A percentile compares a stretch with the other conserved stretches of the same genome.
Evolutionary conservation across 164 flowering plant species (phyloP).

Genomic region (Sedum album): DNA sequence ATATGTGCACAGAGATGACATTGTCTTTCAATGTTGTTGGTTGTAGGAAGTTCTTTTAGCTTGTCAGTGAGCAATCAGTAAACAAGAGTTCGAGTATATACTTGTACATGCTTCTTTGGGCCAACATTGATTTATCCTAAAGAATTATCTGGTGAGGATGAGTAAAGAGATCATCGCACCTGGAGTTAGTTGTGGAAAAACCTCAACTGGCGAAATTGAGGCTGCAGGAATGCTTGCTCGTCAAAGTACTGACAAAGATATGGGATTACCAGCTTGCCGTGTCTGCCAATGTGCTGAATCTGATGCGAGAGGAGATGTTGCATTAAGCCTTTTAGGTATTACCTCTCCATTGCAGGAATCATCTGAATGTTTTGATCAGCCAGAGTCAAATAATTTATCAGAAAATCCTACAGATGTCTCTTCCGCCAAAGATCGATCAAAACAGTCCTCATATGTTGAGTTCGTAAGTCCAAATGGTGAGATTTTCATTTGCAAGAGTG

Average conservation of each 20-base stretch:
- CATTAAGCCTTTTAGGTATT: constrained; percentile 66
- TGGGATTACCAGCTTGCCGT: constrained; percentile 53
- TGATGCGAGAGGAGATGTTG: constrained; percentile 76
- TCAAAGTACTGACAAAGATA: constrained; percentile 42
- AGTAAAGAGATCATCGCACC: constrained; percentile 16
- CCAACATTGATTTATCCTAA: not conserved
- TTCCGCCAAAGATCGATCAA: constrained; percentile 13
- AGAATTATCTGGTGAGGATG: not conserved
- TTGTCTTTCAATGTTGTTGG: not conserved
- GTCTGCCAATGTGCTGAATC: constrained; percentile 93
- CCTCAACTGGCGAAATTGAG: constrained; percentile 22
- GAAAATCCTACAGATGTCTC: constrained; percentile 17
- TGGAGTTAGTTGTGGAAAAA: constrained; percentile 17
- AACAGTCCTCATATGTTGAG: constrained; percentile 40
- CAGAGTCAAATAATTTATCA: constrained; percentile 17
- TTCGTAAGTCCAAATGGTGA: constrained; percentile 77
- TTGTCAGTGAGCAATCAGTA: not conserved
- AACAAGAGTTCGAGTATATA: not conserved
- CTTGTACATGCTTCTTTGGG: not conserved
- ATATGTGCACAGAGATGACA: not conserved
- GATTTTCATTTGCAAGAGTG: constrained; percentile 63
- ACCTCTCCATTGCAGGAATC: constrained; percentile 32
- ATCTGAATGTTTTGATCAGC: constrained; percentile 18
- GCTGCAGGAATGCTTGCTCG: constrained; percentile 23
- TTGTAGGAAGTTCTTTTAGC: not conserved